Evolutionary conservation across 106 monocot genomes (phyloP).

Genomic region (Chionographis japonica): DNA sequence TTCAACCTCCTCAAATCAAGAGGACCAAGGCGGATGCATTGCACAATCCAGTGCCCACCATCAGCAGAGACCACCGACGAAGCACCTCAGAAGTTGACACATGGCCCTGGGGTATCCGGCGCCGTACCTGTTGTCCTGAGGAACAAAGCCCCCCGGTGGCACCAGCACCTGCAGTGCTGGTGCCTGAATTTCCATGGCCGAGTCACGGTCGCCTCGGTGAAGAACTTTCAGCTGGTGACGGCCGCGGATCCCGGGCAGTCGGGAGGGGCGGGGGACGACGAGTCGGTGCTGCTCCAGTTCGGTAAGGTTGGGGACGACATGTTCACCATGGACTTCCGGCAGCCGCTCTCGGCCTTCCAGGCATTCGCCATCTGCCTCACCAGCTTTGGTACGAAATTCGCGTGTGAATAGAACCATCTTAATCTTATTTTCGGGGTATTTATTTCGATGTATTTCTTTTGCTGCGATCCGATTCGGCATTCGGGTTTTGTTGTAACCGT

Average conservation of each 20-base stretch:
- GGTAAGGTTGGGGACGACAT: constrained; percentile 47
- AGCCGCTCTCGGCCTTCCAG: constrained; percentile 47
- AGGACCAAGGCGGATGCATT: constrained; percentile 67
- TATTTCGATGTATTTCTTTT: too few species aligned
- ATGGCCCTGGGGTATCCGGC: neutral
- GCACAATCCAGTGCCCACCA: constrained; percentile 27
- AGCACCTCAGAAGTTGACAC: neutral
- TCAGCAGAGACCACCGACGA: neutral
- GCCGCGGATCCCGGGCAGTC: constrained; percentile 17
- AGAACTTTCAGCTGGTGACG: constrained; percentile 56
- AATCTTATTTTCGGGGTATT: too few species aligned
- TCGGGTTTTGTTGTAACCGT: too few species aligned
- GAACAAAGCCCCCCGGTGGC: constrained; percentile 56
- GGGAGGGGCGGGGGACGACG: constrained; percentile 17
- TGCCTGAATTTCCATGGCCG: constrained; percentile 60
- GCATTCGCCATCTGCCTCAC: constrained; percentile 59
- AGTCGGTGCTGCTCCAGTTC: constrained; percentile 43
- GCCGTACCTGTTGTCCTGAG: constrained; percentile 11
- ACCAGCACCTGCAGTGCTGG: constrained; percentile 56
- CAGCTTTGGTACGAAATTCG: constrained; percentile 47
- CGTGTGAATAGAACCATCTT: constrained; percentile 23
- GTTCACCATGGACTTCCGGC: constrained; percentile 49
- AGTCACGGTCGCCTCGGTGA: constrained; percentile 51
- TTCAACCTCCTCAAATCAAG: constrained; percentile 62
- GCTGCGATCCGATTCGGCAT: too few species aligned